Conservation (phyloP, 2,329 filamentous ascomycete species). For the Geosmithia morbida region DNA sequence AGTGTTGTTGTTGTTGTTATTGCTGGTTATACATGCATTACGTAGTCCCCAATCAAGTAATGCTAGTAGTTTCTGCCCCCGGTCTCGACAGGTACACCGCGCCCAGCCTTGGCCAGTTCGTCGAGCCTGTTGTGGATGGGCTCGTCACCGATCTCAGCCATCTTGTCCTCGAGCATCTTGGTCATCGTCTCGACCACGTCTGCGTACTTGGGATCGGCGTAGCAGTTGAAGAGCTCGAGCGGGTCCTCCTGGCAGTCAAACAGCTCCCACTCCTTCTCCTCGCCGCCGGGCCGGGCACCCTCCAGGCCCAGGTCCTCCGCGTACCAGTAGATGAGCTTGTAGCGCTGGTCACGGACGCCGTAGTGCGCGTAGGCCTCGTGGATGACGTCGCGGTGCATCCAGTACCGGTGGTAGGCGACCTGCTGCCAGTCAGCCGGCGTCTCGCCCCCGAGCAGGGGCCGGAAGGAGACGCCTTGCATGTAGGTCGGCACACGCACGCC, state of each 20-base stretch:
- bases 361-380: conserved; percentile 37
- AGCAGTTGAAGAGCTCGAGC: conserved; percentile 32
- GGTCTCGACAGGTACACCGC: conserved; percentile 4
- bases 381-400: conserved; percentile 37
- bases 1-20: too few relatives aligned
- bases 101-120: conserved; percentile 21
- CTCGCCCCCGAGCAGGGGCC: conserved; percentile 16
- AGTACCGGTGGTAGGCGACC: conserved; percentile 38
- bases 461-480: conserved; percentile 36
- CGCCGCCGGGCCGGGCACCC: conserved; percentile 24
- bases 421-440: conserved; percentile 31
- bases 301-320: conserved; percentile 30
- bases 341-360: conserved; percentile 32
- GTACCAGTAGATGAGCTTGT: conserved; percentile 44
- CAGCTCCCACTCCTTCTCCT: conserved; percentile 36
- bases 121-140: conserved; percentile 14
- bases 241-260: conserved; percentile 37
- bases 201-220: conserved; percentile 19
- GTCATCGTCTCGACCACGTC: conserved; percentile 25
- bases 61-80: background rate
- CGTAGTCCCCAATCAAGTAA: too few relatives aligned
- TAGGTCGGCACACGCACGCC: conserved; percentile 24
- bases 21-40: too few relatives aligned
- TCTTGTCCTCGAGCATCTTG: conserved; percentile 27
- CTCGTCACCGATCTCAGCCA: conserved; percentile 35